phyloP scores from a whole-genome alignment of 169 alveolate genomes.

The Plasmodium ovale region DNA sequence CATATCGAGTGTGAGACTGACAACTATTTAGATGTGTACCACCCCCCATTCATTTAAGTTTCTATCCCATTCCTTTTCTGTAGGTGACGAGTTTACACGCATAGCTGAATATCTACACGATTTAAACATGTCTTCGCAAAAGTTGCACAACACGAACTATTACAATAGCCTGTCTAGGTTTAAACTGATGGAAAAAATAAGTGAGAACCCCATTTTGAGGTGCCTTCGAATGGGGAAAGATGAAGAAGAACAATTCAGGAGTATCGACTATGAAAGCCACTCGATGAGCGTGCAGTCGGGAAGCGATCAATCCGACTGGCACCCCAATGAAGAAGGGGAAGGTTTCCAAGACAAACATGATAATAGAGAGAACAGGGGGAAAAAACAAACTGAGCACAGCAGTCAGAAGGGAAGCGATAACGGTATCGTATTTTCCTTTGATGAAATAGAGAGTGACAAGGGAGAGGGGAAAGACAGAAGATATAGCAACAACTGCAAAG shows the following conservation, averaged over 20 bases:
- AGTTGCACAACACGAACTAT: slow-evolving; percentile 32
- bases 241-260: not conserved
- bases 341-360: not conserved
- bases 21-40: not conserved
- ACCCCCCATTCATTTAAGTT: not conserved
- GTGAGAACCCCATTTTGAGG: slow-evolving; percentile 2
- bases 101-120: slow-evolving; percentile 34
- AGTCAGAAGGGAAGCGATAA: not conserved
- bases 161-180: slow-evolving; percentile 17
- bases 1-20: too few species aligned
- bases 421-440: slow-evolving; percentile 18
- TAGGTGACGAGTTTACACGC: slow-evolving; percentile 20
- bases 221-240: slow-evolving; percentile 14
- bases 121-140: slow-evolving; percentile 13
- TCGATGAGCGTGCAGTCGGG: not conserved
- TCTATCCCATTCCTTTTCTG: not conserved
- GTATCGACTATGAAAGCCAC: slow-evolving; percentile 7
- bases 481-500: not conserved
- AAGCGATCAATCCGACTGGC: not conserved
- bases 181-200: not conserved
- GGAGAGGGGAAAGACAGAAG: not conserved
- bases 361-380: not conserved
- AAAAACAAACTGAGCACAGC: not conserved
- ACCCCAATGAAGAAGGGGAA: not conserved
- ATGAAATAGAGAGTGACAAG: not conserved